Evolutionary conservation across 306 rosid genomes (phyloP).

Genomic region (Inga laurina): DNA sequence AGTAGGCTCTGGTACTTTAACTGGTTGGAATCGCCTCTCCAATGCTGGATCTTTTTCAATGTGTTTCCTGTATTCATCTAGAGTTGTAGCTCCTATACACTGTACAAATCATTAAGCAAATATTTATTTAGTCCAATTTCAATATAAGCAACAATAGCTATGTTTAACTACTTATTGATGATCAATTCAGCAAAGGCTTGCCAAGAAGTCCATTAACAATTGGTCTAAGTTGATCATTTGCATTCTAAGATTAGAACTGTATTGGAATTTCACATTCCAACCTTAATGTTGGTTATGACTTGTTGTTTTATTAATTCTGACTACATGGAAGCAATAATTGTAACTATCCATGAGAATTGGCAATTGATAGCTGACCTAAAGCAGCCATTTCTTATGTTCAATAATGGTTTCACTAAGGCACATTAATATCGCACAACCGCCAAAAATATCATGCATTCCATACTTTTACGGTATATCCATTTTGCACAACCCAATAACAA

Average conservation of each 20-base stretch:
- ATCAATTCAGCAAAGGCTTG: constrained; percentile 10
- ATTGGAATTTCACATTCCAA: constrained; percentile 2
- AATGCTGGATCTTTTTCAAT: constrained; percentile 96
- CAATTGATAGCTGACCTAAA: neutral
- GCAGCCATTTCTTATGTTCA: neutral
- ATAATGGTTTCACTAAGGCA: neutral
- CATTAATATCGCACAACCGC: constrained; percentile 8
- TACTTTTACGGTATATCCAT: neutral
- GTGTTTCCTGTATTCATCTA: constrained; percentile 97
- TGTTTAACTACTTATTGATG: neutral
- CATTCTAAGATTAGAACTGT: neutral
- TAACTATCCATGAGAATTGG: neutral
- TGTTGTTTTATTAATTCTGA: neutral
- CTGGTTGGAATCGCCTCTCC: constrained; percentile 97
- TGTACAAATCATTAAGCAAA: constrained; percentile 43
- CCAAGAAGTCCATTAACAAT: neutral
- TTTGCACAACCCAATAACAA: neutral
- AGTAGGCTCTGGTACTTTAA: constrained; percentile 93
- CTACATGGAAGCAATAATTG: constrained; percentile 6
- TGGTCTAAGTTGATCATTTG: neutral
- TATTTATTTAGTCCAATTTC: constrained; percentile 24
- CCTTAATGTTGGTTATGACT: neutral
- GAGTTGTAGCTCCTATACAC: constrained; percentile 99
- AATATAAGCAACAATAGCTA: constrained; percentile 11
- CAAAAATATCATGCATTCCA: neutral